These are phyloP conservation scores for Globisporangium lucens DNA, from an alignment of 352 stramenopile genomes.

Conservation along the genomic window DNA sequence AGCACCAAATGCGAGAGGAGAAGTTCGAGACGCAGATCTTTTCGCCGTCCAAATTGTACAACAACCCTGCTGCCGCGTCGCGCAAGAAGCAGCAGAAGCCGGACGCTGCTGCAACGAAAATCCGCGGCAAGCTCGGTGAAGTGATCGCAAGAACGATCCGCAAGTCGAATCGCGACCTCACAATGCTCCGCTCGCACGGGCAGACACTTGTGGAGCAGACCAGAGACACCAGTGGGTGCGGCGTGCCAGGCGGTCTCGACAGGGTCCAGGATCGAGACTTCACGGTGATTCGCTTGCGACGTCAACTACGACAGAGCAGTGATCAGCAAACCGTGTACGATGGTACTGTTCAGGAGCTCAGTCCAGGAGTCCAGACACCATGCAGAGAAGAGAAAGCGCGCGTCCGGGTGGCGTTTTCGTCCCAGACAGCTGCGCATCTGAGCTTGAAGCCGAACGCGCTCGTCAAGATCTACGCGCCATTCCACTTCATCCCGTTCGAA, in stretches of 20 bases:
- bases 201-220: constrained; percentile 46
- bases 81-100: constrained; percentile 18
- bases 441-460: constrained; percentile 26
- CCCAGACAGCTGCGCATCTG: constrained; percentile 25
- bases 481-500: constrained; percentile 44
- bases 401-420: constrained; percentile 37
- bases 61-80: background rate
- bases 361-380: constrained; percentile 14
- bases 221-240: constrained; percentile 16
- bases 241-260: constrained; percentile 24
- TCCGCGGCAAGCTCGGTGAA: constrained; percentile 56
- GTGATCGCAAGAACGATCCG: constrained; percentile 49
- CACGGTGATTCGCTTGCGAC: constrained; percentile 31
- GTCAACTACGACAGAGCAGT: background rate
- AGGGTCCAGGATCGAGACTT: constrained; percentile 41
- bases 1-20: constrained; percentile 54
- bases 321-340: constrained; percentile 29
- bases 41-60: constrained; percentile 41
- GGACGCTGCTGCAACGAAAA: constrained; percentile 34
- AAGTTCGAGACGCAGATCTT: constrained; percentile 52
- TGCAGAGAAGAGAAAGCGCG: constrained; percentile 10
- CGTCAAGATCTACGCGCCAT: constrained; percentile 55
- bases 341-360: constrained; percentile 27
- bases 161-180: constrained; percentile 55
- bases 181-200: constrained; percentile 45